These are phyloP conservation scores for Biscogniauxia mediterranea DNA, from an alignment of 2,329 filamentous ascomycete species.

Conservation along the genomic window DNA sequence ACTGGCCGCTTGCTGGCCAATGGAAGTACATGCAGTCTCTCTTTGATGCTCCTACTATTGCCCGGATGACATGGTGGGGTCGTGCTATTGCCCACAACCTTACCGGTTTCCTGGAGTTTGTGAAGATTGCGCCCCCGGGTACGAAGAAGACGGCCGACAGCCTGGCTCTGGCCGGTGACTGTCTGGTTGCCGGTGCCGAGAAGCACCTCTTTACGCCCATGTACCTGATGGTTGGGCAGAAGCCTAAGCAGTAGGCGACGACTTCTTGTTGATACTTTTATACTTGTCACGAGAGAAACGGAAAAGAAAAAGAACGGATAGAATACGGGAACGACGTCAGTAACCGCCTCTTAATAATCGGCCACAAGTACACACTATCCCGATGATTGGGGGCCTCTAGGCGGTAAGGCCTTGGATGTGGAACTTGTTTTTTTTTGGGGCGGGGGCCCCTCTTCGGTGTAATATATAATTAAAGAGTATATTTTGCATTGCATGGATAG, in stretches of 20 bases:
- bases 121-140: constrained; percentile 74
- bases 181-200: constrained; percentile 79
- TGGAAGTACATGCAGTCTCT: constrained; percentile 78
- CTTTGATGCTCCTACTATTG: constrained; percentile 77
- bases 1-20: constrained; percentile 86
- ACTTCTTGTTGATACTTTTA: background rate
- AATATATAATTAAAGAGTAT: background rate
- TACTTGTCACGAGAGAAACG: background rate
- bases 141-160: constrained; percentile 96
- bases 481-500: background rate
- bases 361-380: background rate
- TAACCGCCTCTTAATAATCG: background rate
- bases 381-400: background rate
- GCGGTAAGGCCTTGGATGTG: background rate
- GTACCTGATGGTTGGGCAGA: constrained; percentile 94
- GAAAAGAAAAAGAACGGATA: constrained; percentile 1
- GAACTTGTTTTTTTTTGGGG: background rate
- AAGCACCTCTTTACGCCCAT: constrained; percentile 97
- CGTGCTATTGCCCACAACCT: constrained; percentile 73
- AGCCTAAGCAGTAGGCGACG: constrained; percentile 54
- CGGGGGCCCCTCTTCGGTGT: background rate
- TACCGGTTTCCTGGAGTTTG: constrained; percentile 71
- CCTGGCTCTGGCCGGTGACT: constrained; percentile 77
- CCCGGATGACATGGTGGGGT: constrained; percentile 85
- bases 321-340: background rate